Evolutionary conservation across 2,329 filamentous ascomycete species (phyloP).

Genomic region (Cladosporium colombiae): DNA sequence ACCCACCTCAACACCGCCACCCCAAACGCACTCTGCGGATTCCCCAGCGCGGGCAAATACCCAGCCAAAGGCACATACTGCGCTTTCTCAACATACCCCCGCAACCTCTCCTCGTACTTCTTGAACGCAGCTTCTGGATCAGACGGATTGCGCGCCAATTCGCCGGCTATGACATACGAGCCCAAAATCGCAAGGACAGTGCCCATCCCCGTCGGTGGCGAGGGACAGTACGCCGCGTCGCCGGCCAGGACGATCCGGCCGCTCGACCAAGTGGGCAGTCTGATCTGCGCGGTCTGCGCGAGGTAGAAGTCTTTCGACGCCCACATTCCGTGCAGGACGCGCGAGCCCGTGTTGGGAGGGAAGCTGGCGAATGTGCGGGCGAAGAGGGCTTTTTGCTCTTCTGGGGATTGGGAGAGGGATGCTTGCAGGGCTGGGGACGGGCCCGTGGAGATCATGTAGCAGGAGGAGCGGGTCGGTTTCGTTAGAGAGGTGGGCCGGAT

Average conservation of each 20-base stretch:
- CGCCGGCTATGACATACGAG: slow-evolving; percentile 43
- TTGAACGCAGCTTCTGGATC: neutral
- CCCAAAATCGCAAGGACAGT: slow-evolving; percentile 41
- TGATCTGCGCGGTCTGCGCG: slow-evolving; percentile 34
- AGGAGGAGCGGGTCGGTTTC: neutral
- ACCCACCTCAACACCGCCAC: slow-evolving; percentile 28
- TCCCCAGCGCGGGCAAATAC: slow-evolving; percentile 24
- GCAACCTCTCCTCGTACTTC: slow-evolving; percentile 27
- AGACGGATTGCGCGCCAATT: slow-evolving; percentile 30
- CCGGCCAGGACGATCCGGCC: slow-evolving; percentile 40
- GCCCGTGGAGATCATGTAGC: slow-evolving; percentile 6
- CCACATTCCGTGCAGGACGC: slow-evolving; percentile 33
- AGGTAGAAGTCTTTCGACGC: slow-evolving; percentile 37
- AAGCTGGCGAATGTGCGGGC: slow-evolving; percentile 28
- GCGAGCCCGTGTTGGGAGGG: slow-evolving; percentile 30
- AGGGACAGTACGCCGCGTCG: slow-evolving; percentile 44
- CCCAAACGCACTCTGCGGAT: slow-evolving; percentile 30
- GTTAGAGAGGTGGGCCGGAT: slow-evolving; percentile 23
- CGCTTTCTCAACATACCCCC: slow-evolving; percentile 27
- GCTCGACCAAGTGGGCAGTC: slow-evolving; percentile 32
- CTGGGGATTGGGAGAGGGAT: neutral
- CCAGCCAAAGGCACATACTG: slow-evolving; percentile 36
- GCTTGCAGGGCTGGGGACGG: neutral
- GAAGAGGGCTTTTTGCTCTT: slow-evolving; percentile 33
- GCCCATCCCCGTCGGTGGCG: slow-evolving; percentile 36